Conservation (phyloP, 805 yeast species). For the Wickerhamiella sorbophila region DNA sequence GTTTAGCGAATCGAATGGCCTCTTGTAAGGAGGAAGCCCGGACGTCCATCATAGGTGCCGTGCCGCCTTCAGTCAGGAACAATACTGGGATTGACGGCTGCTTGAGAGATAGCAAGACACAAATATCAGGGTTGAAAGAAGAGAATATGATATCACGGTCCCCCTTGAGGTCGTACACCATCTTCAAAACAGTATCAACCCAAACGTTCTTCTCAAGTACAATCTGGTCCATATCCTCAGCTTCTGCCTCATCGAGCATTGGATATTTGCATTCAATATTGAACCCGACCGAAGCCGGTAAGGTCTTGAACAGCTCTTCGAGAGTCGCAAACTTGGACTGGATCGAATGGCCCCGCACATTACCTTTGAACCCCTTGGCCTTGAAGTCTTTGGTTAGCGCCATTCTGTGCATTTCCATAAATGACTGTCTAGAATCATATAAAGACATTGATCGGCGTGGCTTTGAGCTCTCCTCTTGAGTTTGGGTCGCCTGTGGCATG, state of each 20-base stretch:
- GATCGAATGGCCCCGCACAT: slow-evolving; percentile 72
- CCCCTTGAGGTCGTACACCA: slow-evolving; percentile 60
- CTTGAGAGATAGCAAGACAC: slow-evolving; percentile 70
- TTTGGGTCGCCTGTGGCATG: slow-evolving; percentile 9
- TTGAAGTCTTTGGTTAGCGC: slow-evolving; percentile 80
- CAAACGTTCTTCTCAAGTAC: slow-evolving; percentile 73
- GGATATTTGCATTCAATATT: slow-evolving; percentile 93
- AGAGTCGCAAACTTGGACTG: slow-evolving; percentile 87
- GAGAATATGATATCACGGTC: slow-evolving; percentile 83
- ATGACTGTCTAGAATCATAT: slow-evolving; percentile 23
- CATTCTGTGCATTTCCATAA: slow-evolving; percentile 44
- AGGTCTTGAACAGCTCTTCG: slow-evolving; percentile 63
- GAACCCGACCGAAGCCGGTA: slow-evolving; percentile 78
- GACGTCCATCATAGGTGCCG: slow-evolving; percentile 72
- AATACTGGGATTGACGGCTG: slow-evolving; percentile 89
- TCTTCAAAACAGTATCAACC: slow-evolving; percentile 73
- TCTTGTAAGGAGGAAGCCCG: slow-evolving; percentile 79
- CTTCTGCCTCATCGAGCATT: slow-evolving; percentile 83
- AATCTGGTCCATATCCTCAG: slow-evolving; percentile 74
- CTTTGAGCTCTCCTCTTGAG: slow-evolving; percentile 1
- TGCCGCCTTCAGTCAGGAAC: slow-evolving; percentile 81
- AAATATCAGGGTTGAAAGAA: slow-evolving; percentile 88
- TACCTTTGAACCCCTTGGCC: slow-evolving; percentile 79
- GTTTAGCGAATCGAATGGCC: slow-evolving; percentile 78
- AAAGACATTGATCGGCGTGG: slow-evolving; percentile 27